Percentiles rank a stretch among this genome's conserved stretches.
These are phyloP conservation scores for Chlamydomonas reinhardtii DNA, from an alignment of 163 green algal species.

Conservation along the genomic window DNA sequence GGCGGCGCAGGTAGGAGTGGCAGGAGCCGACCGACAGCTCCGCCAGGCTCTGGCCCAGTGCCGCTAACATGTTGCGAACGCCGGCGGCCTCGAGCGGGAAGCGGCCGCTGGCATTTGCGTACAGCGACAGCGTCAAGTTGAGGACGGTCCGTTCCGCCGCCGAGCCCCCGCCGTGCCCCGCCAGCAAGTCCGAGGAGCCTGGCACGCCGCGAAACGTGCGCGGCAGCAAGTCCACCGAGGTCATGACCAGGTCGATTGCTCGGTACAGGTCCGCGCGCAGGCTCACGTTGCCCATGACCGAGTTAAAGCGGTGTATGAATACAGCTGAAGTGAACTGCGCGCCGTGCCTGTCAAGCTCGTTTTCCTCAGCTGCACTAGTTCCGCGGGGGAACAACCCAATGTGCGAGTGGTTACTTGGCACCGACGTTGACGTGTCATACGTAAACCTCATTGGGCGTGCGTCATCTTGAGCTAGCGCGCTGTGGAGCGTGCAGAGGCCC, in stretches of 20 bases:
- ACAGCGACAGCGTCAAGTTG: background rate
- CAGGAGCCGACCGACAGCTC: background rate
- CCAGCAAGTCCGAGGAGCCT: background rate
- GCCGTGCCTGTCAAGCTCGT: background rate
- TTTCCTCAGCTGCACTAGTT: no score
- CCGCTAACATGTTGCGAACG: background rate
- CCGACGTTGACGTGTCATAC: no score
- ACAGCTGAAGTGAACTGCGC: background rate
- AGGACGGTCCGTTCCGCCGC: background rate
- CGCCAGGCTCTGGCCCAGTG: background rate
- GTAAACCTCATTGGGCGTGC: no score
- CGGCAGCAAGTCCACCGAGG: background rate
- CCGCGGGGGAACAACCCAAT: background rate
- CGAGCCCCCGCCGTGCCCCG: background rate
- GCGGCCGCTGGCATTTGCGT: background rate
- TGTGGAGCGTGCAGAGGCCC: no score
- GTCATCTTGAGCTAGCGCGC: no score
- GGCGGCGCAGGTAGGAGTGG: constrained; percentile 20
- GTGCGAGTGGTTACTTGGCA: background rate
- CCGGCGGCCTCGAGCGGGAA: background rate
- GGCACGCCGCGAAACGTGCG: background rate
- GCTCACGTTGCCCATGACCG: background rate
- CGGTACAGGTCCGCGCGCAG: background rate
- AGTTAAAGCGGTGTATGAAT: constrained; percentile 23
- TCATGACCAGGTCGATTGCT: constrained; percentile 10